Evolutionary conservation across 495 filamentous ascomycete genomes (phyloP).

Genomic region (Penicillium tannophilum): DNA sequence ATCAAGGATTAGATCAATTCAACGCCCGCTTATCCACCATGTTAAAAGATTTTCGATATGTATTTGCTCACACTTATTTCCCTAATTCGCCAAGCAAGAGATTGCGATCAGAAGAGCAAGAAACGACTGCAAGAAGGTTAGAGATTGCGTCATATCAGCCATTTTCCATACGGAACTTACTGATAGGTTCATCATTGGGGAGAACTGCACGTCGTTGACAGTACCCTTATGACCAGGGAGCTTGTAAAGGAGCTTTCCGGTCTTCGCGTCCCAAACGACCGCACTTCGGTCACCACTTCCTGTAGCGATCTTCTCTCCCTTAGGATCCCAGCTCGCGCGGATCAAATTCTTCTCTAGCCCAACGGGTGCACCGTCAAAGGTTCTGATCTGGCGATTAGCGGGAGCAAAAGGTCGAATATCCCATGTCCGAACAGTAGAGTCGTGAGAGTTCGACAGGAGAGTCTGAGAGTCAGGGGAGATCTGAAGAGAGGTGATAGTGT

Average conservation of each 20-base stretch:
- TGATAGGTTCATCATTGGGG: conserved; percentile 78
- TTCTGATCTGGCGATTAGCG: conserved; percentile 75
- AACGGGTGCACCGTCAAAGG: conserved; percentile 83
- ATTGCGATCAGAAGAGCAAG: conserved; percentile 80
- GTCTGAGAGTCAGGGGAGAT: conserved; percentile 91
- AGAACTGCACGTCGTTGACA: conserved; percentile 93
- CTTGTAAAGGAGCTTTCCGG: conserved; percentile 88
- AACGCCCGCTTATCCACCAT: conserved; percentile 28
- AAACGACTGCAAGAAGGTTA: conserved; percentile 65
- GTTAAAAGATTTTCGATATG: conserved; percentile 7
- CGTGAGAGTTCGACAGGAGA: conserved; percentile 88
- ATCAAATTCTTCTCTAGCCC: conserved; percentile 93
- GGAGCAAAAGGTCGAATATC: conserved; percentile 95
- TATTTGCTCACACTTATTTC: conserved; percentile 42
- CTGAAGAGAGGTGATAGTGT: conserved; percentile 86
- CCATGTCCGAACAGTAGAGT: conserved; percentile 93
- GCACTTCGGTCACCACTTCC: conserved; percentile 90
- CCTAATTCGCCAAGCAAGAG: conserved; percentile 77
- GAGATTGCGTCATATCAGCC: conserved; percentile 4
- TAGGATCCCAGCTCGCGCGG: conserved; percentile 86
- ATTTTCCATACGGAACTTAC: conserved; percentile 58
- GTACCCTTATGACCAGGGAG: conserved; percentile 93
- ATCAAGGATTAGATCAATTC: conserved; percentile 17
- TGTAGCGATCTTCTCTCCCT: conserved; percentile 82
- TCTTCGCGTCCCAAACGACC: conserved; percentile 83